Evolutionary conservation across 352 stramenopile species (phyloP).

Genomic region (Blastocystis hominis): DNA sequence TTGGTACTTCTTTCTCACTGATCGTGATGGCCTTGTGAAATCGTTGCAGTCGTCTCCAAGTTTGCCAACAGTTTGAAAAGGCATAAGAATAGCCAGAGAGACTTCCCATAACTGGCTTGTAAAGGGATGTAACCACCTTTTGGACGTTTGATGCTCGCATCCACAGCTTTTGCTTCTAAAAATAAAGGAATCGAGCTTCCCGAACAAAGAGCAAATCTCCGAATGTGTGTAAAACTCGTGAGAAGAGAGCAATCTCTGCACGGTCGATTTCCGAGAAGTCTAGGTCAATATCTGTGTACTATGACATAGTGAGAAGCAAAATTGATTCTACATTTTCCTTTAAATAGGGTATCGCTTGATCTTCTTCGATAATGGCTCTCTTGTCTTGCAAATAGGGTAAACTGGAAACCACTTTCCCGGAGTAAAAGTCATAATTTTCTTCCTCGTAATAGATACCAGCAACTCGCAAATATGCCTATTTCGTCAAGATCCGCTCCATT

Average conservation of each 20-base stretch:
- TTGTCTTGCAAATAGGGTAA: slow-evolving; percentile 33
- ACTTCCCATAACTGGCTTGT: neutral
- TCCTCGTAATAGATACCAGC: slow-evolving; percentile 44
- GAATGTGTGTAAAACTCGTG: neutral
- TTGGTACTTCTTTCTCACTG: slow-evolving; percentile 1
- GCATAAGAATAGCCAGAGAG: neutral
- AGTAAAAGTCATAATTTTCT: neutral
- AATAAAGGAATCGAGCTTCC: neutral
- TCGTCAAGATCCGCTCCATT: neutral
- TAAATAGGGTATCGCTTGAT: neutral
- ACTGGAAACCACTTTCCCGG: neutral
- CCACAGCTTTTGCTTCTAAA: neutral
- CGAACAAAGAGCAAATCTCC: neutral
- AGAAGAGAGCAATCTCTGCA: slow-evolving; percentile 9
- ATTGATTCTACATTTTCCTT: neutral
- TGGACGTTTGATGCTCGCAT: neutral
- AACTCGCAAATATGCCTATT: slow-evolving; percentile 47
- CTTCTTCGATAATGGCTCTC: neutral
- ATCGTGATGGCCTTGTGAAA: neutral
- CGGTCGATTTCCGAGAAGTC: slow-evolving; percentile 34
- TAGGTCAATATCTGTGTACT: slow-evolving; percentile 48
- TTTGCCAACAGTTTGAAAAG: neutral
- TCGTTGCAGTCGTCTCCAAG: neutral
- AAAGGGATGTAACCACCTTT: neutral
- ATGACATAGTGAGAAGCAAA: neutral